Evolutionary conservation across 495 filamentous ascomycete species (phyloP).

Genomic region (Talaromyces nanjingensis): DNA sequence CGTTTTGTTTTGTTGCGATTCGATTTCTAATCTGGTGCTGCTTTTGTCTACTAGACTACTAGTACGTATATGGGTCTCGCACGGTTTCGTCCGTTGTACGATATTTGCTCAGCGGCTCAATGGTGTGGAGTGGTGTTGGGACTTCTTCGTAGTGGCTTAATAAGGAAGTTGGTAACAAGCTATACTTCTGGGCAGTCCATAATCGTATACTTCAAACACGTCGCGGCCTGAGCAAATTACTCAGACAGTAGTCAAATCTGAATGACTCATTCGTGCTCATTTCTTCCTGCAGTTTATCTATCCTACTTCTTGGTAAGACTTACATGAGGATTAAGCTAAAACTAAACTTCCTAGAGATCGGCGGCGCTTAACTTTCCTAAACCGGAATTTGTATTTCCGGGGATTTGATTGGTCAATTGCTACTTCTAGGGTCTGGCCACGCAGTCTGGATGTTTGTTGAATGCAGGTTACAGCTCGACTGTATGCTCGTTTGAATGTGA

Average conservation of each 20-base stretch:
- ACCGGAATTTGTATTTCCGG: not conserved
- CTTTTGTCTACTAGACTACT: not conserved
- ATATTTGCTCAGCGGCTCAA: not conserved
- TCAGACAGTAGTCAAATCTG: not conserved
- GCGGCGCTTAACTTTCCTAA: not conserved
- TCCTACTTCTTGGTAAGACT: no score
- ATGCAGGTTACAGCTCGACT: no score
- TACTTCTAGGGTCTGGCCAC: no score
- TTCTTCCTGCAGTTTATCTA: no score
- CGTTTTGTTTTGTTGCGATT: not conserved
- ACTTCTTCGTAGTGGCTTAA: no score
- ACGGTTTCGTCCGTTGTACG: not conserved
- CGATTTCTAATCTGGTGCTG: not conserved
- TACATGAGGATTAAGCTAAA: no score
- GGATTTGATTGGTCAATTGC: not conserved
- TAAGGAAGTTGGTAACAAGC: no score
- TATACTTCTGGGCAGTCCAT: no score
- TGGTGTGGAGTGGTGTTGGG: no score
- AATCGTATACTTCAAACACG: no score
- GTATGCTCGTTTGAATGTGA: no score
- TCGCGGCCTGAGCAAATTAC: not conserved
- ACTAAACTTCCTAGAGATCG: not conserved
- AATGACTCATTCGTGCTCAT: not conserved
- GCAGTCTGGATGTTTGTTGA: no score
- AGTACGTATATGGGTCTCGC: not conserved